These are phyloP conservation scores for Botrytis elliptica DNA, from an alignment of 2,329 filamentous ascomycete genomes.

Conservation along the genomic window DNA sequence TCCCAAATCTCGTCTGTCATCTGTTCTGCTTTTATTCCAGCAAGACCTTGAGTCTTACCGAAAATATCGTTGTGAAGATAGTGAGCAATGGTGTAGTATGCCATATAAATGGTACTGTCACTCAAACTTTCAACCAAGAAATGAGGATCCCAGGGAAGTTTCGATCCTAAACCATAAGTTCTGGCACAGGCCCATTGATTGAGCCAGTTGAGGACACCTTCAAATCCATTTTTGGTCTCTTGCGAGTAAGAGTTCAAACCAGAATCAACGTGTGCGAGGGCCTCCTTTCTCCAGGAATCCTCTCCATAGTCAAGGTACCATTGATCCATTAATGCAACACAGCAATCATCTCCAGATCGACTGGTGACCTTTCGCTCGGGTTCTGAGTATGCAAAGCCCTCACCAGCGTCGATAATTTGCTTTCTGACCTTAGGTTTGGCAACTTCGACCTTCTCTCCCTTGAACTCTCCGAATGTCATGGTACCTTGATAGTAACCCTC, in stretches of 20 bases:
- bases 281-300: conserved; percentile 77
- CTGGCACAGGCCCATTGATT: conserved; percentile 94
- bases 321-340: conserved; percentile 89
- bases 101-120: conserved; percentile 92
- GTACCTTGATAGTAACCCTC: conserved; percentile 95
- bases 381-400: conserved; percentile 91
- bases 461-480: conserved; percentile 84
- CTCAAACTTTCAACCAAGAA: conserved; percentile 91
- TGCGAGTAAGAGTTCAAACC: conserved; percentile 76
- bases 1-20: conserved; percentile 97
- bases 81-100: conserved; percentile 68
- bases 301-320: conserved; percentile 98
- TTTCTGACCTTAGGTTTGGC: conserved; percentile 84
- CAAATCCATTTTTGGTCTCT: conserved; percentile 77
- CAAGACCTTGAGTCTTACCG: conserved; percentile 66
- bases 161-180: conserved; percentile 88
- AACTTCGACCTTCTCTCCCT: conserved; percentile 79
- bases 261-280: conserved; percentile 69
- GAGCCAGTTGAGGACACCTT: conserved; percentile 86
- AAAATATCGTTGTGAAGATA: conserved; percentile 82
- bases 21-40: conserved; percentile 74
- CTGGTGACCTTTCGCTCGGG: conserved; percentile 87
- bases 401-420: conserved; percentile 70
- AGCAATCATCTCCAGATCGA: conserved; percentile 87
- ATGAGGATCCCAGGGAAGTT: conserved; percentile 87